A percentile compares a stretch with the other conserved stretches of the same genome.
phyloP scores from a whole-genome alignment of 2,329 filamentous ascomycete genomes.

The Calonectria hawksworthii region DNA sequence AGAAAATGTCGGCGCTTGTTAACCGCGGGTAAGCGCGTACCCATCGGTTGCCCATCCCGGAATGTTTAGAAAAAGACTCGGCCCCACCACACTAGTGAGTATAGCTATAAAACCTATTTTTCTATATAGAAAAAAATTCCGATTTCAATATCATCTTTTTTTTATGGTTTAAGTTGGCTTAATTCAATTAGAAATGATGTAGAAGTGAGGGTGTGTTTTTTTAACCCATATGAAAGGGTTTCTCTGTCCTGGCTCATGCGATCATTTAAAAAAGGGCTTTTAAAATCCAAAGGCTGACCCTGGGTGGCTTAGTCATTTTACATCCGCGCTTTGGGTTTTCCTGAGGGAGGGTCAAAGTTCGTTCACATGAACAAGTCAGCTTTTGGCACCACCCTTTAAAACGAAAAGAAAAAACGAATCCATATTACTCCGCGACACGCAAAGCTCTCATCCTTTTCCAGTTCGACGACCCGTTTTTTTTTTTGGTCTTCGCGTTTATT shows the following conservation, averaged over 20 bases:
- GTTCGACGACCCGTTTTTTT: not conserved
- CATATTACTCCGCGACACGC: not conserved
- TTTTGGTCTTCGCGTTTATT: not conserved
- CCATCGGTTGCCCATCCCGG: conserved; percentile 15
- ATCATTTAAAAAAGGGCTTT: not conserved
- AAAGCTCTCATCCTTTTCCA: not conserved
- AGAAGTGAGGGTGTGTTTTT: not conserved
- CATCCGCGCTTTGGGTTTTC: not conserved
- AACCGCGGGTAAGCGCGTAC: conserved; percentile 39
- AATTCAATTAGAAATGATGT: no score
- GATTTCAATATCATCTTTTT: not conserved
- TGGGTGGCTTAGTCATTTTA: conserved; percentile 1
- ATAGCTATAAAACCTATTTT: not conserved
- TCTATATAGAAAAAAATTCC: conserved; percentile 1
- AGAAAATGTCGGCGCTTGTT: conserved; percentile 42
- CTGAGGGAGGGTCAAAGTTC: not conserved
- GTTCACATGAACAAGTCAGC: conserved; percentile 6
- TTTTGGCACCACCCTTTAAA: not conserved
- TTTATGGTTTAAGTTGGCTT: not conserved
- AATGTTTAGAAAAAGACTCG: conserved; percentile 6
- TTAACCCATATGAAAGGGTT: not conserved
- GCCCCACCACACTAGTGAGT: conserved; percentile 5
- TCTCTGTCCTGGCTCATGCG: not conserved
- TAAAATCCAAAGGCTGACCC: not conserved
- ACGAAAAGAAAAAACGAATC: not conserved